These are phyloP conservation scores for Metschnikowia kofuensis DNA, from an alignment of 805 yeast genomes.

Conservation along the genomic window DNA sequence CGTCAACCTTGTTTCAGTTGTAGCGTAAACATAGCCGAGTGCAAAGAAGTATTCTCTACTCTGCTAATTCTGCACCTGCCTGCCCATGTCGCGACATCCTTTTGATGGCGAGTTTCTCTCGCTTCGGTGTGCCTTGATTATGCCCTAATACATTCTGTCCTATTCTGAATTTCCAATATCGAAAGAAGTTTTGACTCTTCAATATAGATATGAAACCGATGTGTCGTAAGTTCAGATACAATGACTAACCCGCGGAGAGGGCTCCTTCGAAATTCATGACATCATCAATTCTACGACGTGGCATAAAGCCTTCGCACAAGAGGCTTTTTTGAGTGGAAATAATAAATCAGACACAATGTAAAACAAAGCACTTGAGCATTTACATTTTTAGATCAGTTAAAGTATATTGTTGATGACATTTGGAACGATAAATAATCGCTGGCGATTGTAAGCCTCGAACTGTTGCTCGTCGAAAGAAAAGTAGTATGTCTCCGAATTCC, in stretches of 20 bases:
- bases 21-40: neutral
- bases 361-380: too few relatives aligned
- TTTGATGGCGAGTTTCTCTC: neutral
- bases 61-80: slow-evolving; percentile 5
- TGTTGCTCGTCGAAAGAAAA: neutral
- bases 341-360: neutral
- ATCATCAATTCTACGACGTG: neutral
- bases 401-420: neutral
- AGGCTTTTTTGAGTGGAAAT: neutral
- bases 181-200: neutral
- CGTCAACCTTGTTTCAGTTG: too few relatives aligned
- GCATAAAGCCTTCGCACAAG: neutral
- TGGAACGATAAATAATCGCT: neutral
- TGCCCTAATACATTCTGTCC: slow-evolving; percentile 1
- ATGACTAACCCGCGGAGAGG: too few relatives aligned
- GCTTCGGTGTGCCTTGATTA: slow-evolving; percentile 1
- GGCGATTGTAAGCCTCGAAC: neutral
- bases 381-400: too few relatives aligned
- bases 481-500: neutral
- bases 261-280: neutral
- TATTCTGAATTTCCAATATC: neutral
- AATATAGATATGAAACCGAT: neutral
- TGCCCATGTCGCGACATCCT: slow-evolving; percentile 6
- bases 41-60: neutral
- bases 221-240: neutral